Conservation (phyloP, 306 rosid species). For the Quercus ilex region DNA sequence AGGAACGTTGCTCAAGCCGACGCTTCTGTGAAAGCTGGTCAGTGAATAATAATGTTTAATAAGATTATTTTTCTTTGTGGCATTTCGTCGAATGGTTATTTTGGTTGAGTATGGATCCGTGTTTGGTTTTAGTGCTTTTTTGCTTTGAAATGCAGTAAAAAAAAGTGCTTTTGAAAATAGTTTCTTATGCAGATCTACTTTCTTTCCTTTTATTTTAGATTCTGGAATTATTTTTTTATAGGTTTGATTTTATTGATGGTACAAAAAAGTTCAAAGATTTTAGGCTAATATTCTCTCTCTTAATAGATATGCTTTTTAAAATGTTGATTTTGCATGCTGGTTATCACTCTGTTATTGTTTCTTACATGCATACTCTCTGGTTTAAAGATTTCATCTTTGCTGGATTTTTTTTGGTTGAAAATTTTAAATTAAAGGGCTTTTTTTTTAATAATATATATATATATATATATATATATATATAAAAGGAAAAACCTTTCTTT, state of each 20-base stretch:
- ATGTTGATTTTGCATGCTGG: too few relatives aligned
- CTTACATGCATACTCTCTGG: too few relatives aligned
- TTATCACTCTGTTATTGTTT: too few relatives aligned
- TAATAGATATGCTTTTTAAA: too few relatives aligned
- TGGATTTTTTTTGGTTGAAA: too few relatives aligned
- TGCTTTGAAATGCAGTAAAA: not conserved
- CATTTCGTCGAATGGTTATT: slow-evolving; percentile 24
- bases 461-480: too few relatives aligned
- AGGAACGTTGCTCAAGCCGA: slow-evolving; percentile 97
- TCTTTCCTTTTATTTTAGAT: slow-evolving; percentile 8
- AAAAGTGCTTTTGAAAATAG: not conserved
- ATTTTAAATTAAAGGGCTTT: too few relatives aligned
- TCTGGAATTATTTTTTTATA: not conserved
- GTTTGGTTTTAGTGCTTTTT: not conserved
- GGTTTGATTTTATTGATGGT: not conserved
- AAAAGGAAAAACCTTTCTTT: too few relatives aligned
- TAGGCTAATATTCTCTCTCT: too few relatives aligned
- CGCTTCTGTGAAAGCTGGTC: slow-evolving; percentile 90
- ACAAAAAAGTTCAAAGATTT: too few relatives aligned
- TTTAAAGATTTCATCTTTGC: too few relatives aligned
- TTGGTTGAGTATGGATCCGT: not conserved
- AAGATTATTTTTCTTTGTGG: not conserved
- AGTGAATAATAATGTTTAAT: slow-evolving; percentile 3
- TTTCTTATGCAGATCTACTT: not conserved
- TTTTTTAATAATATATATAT: too few relatives aligned